Conservation (phyloP, 768 basidiomycete species). For the Tulasnella sp. region DNA sequence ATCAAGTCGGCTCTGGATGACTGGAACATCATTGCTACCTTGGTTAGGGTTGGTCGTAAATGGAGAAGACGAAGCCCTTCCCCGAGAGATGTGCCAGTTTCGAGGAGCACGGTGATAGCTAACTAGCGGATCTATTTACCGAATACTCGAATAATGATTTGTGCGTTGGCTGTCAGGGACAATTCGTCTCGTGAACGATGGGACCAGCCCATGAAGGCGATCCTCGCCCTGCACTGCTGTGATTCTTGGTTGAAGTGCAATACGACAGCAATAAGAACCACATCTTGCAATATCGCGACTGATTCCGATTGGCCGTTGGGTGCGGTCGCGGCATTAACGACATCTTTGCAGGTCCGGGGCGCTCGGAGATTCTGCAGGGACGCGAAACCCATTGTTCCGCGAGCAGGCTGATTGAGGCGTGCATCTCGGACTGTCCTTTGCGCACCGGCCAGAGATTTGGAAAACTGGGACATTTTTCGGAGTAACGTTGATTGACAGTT, state of each 20-base stretch:
- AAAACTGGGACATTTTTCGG: background rate
- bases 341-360: background rate
- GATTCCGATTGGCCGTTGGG: background rate
- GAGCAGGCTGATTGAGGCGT: background rate
- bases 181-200: background rate
- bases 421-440: background rate
- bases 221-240: background rate
- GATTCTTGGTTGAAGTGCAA: background rate
- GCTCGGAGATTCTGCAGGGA: background rate
- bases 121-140: background rate
- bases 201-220: background rate
- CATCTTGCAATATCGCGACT: background rate
- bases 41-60: background rate
- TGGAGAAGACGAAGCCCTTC: background rate
- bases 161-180: background rate
- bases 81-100: background rate
- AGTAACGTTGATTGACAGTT: conserved; percentile 1
- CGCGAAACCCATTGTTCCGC: background rate
- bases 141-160: background rate
- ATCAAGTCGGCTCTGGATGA: background rate
- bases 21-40: background rate
- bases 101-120: background rate
- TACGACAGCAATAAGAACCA: background rate
- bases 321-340: background rate
- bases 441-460: background rate